Evolutionary conservation across 768 basidiomycete species (phyloP), one percentile per base, ranked within the genome.

Genomic region (Boletus rufocinnamomeus): DNA sequence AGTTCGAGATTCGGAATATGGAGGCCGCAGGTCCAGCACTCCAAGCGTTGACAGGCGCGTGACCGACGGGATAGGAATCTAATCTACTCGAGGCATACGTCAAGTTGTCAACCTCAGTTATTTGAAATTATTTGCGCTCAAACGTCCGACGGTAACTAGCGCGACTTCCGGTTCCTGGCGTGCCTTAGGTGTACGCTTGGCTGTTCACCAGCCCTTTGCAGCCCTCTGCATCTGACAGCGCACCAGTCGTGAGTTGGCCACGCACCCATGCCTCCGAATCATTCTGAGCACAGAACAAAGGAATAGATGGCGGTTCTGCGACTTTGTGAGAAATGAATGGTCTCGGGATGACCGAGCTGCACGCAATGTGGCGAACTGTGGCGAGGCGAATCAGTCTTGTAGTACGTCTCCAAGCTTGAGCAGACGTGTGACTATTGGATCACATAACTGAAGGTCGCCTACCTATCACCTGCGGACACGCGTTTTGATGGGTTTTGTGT

Each of bases 401-500:
- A 34, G 19, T 2, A 43, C 14, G 32, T 53, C 45, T 25, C 45
- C 27, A 46, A 60, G 40, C 34, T 45, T 25, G 44, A 45, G 17
- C 25, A 49, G 34, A 47, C 45, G 49, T 35, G 48, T 32, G 43
- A 47, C n/a, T 16, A 34, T 10, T 47, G 50, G 56, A 34, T 55
- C 46, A 44, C 40, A n/a, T 30, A 41, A 11, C 40, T 41, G 19
- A 40, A n/a, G 34, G 53, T 56, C 38, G 65, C 53, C 45, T 60
- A 35, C 34, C 50, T 48, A 54, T 64, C 44, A 50, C 25, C 40
- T 21, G 54, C 13, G 45, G 48, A 68, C 67, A 64, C 54, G 57
- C 57, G 62, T 62, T 62, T 66, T 61, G 65, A 58, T 54, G 68
- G 57, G 49, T 49, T 44, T 60, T 58, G 59, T 47, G 55, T 61